Evolutionary conservation across 148 eudicot species (phyloP), one percentile per base, ranked within the genome.

Genomic region (Vaccinium myrtillus): DNA sequence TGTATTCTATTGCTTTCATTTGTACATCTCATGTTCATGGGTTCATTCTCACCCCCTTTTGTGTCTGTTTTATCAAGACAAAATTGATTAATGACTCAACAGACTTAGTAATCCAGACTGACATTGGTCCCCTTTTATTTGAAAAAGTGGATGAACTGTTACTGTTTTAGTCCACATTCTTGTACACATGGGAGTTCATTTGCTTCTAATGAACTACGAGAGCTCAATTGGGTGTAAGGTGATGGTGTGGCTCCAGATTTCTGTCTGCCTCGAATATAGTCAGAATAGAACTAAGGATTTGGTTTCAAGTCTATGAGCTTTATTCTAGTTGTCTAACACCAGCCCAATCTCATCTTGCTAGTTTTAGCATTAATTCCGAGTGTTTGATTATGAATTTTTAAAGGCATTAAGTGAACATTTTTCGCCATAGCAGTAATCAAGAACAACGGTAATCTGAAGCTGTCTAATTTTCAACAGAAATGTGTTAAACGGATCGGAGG

Each of bases 401-500:
- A 15, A 32, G 73, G 2, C 1, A 23, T 25, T 27, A 27, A 10
- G 39, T 27, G 14, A 2, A 11, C 14, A 12, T 25, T 63, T 32
- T 19, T 46, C 0, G 19, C 46, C 19, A 7, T 75, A 65, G 75
- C 56, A 63, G 36, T 27, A 65, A 30, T 65, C 43, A 13, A 81
- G 36, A 36, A 27, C 13, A 4, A 49, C 4, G 7, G 36, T 82
- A n/a, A 82, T 54, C 3, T n/a, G 78, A 82, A 70, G 50, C 36
- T 36, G 43, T 23, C 54, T 73, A 69, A 77, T 55, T 79, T 71
- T 69, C 79, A 56, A 49, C 78, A 90, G 92, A 86, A 82, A 43
- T 90, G 92, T 81, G 61, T 82, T 32, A 80, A 82, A 83, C 86
- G 92, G 82, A 85, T 90, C 69, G 83, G 88, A 82, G 88, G 82